Evolutionary conservation across 2,329 filamentous ascomycete genomes (phyloP).

Genomic region (Diplodia seriata): DNA sequence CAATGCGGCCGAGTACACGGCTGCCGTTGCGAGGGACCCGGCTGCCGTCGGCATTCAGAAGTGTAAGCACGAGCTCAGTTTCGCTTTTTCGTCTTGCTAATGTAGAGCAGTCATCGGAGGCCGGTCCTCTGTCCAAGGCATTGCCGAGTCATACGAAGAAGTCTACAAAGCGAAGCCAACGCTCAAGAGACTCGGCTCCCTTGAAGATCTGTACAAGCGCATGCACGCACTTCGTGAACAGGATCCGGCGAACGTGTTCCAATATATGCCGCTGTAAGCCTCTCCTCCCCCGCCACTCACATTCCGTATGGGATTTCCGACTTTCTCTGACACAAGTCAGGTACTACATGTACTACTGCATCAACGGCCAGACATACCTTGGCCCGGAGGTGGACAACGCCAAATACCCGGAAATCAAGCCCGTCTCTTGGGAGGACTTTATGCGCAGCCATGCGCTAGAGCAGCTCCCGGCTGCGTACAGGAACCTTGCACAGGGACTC

Average conservation of each 20-base stretch:
- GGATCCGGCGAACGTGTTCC: constrained; percentile 34
- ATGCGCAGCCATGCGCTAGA: neutral
- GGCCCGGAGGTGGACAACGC: constrained; percentile 28
- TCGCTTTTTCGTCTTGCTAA: neutral
- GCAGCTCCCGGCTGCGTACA: neutral
- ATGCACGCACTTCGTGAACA: constrained; percentile 38
- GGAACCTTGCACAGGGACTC: neutral
- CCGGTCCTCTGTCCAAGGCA: constrained; percentile 38
- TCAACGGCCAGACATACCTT: constrained; percentile 16
- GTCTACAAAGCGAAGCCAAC: constrained; percentile 38
- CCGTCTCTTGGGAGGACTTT: constrained; percentile 5
- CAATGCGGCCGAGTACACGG: constrained; percentile 49
- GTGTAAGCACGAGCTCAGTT: constrained; percentile 34
- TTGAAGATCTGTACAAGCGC: constrained; percentile 41
- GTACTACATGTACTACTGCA: constrained; percentile 31
- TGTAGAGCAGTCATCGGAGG: constrained; percentile 46
- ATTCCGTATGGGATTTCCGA: too few relatives aligned
- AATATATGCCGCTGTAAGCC: neutral
- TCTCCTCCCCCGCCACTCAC: neutral
- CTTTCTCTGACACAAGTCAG: neutral
- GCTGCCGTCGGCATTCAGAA: constrained; percentile 36
- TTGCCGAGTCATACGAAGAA: constrained; percentile 39
- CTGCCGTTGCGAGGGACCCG: constrained; percentile 41
- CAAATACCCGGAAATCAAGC: constrained; percentile 30
- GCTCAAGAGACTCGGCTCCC: constrained; percentile 39